A percentile compares a stretch with the other conserved stretches of the same genome.
phyloP scores from a whole-genome alignment of 208 protist genomes.

The Leptomonas seymouri region DNA sequence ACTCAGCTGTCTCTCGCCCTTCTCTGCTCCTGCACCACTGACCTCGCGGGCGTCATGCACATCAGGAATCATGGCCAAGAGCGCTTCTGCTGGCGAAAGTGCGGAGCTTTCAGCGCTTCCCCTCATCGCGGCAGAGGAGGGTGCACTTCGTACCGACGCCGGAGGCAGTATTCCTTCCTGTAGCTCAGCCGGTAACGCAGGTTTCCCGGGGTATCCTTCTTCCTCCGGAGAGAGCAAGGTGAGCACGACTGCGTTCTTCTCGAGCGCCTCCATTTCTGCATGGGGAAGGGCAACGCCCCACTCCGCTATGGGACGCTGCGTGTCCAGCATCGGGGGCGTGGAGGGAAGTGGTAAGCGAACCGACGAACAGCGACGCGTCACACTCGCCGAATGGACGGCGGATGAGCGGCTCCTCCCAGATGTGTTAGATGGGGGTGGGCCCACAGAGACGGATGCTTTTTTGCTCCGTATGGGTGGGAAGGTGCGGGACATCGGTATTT shows the following conservation, averaged over 20 bases:
- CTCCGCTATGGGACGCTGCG: constrained; percentile 37
- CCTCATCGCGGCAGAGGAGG: neutral
- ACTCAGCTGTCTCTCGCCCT: neutral
- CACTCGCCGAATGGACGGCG: neutral
- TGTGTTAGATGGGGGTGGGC: neutral
- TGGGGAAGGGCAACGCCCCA: constrained; percentile 49
- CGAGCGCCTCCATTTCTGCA: constrained; percentile 60
- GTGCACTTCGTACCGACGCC: too few species aligned
- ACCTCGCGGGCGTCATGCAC: neutral
- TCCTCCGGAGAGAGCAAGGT: constrained; percentile 46
- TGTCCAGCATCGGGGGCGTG: constrained; percentile 21
- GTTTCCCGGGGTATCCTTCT: neutral
- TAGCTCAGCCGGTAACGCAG: too few species aligned
- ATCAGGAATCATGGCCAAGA: constrained; percentile 12
- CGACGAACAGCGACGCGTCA: neutral
- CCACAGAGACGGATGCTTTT: neutral
- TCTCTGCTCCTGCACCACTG: neutral
- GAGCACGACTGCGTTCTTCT: constrained; percentile 74
- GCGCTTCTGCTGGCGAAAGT: constrained; percentile 11
- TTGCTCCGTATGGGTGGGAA: neutral
- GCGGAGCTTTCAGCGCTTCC: neutral
- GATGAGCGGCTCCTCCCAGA: neutral
- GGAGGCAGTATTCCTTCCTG: too few species aligned
- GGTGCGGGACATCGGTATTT: neutral
- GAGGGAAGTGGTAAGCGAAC: constrained; percentile 4